Conservation (phyloP, 1,284 basidiomycete genomes). For the Sanghuangporus baumii region DNA sequence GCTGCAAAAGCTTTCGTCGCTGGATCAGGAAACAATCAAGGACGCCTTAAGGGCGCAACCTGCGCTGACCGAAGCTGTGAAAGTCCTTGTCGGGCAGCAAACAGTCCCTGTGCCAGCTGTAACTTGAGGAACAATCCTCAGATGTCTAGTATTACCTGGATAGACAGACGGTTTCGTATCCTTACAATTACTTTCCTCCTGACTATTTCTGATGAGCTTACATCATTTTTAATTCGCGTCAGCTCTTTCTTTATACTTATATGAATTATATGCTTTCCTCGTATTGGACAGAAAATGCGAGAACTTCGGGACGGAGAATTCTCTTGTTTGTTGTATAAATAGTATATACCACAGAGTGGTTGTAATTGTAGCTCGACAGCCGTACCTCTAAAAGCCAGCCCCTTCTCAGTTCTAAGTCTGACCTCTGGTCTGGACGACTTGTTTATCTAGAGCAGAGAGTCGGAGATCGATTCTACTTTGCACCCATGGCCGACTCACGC, state of each 20-base stretch:
- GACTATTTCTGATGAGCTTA: background rate
- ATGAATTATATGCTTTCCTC: background rate
- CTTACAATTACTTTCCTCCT: background rate
- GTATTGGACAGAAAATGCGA: background rate
- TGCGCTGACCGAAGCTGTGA: constrained; percentile 5
- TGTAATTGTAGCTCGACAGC: background rate
- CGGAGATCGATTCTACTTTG: no score
- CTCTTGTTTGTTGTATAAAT: background rate
- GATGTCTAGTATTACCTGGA: background rate
- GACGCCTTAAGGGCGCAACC: constrained; percentile 8
- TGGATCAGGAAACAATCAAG: constrained; percentile 4
- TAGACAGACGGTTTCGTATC: background rate
- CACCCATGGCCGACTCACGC: no score
- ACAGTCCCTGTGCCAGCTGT: background rate
- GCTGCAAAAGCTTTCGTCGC: constrained; percentile 1
- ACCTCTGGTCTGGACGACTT: no score
- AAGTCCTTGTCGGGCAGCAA: background rate
- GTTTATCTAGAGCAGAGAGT: no score
- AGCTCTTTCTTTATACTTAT: background rate
- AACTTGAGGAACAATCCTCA: background rate
- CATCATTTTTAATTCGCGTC: background rate
- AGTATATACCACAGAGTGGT: background rate
- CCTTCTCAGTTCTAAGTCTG: no score
- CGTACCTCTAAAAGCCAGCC: no score
- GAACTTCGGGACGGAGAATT: background rate